Evolutionary conservation across 106 monocot species (phyloP).

Genomic region (Dioscorea alata): DNA sequence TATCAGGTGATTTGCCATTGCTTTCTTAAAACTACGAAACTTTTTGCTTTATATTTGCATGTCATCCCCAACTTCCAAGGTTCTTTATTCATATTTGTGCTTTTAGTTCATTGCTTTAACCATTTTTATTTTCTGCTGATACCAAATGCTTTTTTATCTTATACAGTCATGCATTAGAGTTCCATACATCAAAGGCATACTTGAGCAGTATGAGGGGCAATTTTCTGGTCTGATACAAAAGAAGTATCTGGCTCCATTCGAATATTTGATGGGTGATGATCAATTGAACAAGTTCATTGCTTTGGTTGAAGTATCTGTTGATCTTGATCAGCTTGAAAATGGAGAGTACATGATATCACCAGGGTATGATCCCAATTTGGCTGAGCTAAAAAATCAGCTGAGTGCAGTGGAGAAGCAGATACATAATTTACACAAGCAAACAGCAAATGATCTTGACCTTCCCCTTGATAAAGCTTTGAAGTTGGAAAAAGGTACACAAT

Average conservation of each 20-base stretch:
- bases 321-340: constrained; percentile 81
- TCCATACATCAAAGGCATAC: constrained; percentile 63
- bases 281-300: constrained; percentile 53
- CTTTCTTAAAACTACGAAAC: no score
- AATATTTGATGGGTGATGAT: constrained; percentile 51
- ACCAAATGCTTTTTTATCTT: not conserved
- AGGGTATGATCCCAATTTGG: constrained; percentile 61
- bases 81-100: not conserved
- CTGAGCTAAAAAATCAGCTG: constrained; percentile 61
- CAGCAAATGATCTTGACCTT: constrained; percentile 85
- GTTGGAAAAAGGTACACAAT: constrained; percentile 83
- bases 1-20: constrained; percentile 63
- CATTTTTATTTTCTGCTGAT: not conserved
- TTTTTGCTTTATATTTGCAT: no score
- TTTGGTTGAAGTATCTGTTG: constrained; percentile 74
- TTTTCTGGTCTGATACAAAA: constrained; percentile 57
- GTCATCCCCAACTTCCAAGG: no score
- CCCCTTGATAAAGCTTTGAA: constrained; percentile 77
- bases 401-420: constrained; percentile 59
- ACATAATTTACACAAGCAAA: constrained; percentile 60
- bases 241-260: constrained; percentile 48
- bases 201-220: constrained; percentile 68
- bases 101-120: not conserved
- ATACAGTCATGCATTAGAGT: constrained; percentile 72
- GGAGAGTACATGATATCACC: constrained; percentile 95